Evolutionary conservation across 2,329 filamentous ascomycete genomes (phyloP).

Genomic region (Samsoniella hepiali): DNA sequence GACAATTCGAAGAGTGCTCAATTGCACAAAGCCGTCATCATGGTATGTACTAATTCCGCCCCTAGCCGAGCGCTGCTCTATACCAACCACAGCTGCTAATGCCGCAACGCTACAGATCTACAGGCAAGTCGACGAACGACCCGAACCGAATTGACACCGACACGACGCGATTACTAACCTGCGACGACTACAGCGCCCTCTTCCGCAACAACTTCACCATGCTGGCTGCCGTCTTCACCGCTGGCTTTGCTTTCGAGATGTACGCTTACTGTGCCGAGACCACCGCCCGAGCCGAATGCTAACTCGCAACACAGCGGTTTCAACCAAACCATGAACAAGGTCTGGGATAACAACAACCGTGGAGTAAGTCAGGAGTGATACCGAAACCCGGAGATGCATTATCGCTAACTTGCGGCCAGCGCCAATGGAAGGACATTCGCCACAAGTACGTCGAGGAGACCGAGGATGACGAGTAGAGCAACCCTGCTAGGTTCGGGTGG

Average conservation of each 20-base stretch:
- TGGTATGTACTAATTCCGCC: constrained; percentile 47
- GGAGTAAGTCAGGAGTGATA: constrained; percentile 63
- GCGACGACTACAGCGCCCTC: constrained; percentile 58
- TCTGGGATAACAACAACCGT: constrained; percentile 90
- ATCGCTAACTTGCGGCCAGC: constrained; percentile 51
- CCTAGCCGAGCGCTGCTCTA: neutral
- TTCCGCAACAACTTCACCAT: constrained; percentile 87
- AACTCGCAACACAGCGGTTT: constrained; percentile 61
- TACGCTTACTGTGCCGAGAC: constrained; percentile 48
- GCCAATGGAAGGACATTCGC: constrained; percentile 99
- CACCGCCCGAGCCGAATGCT: constrained; percentile 27
- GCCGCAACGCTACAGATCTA: constrained; percentile 47
- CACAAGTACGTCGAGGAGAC: constrained; percentile 73
- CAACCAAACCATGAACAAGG: constrained; percentile 73
- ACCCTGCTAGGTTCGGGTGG: constrained; percentile 22
- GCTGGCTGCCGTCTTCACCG: constrained; percentile 79
- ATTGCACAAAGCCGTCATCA: constrained; percentile 39
- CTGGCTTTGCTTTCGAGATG: constrained; percentile 92
- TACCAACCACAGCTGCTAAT: constrained; percentile 28
- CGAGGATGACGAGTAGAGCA: constrained; percentile 59
- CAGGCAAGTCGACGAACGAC: constrained; percentile 47
- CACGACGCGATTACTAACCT: constrained; percentile 17
- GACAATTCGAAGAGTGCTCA: constrained; percentile 17
- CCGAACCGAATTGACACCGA: constrained; percentile 18
- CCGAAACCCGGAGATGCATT: neutral